Percentiles rank a stretch among this genome's conserved stretches.
phyloP scores from a whole-genome alignment of 2,329 filamentous ascomycete genomes.

The Fusarium sublunatum region DNA sequence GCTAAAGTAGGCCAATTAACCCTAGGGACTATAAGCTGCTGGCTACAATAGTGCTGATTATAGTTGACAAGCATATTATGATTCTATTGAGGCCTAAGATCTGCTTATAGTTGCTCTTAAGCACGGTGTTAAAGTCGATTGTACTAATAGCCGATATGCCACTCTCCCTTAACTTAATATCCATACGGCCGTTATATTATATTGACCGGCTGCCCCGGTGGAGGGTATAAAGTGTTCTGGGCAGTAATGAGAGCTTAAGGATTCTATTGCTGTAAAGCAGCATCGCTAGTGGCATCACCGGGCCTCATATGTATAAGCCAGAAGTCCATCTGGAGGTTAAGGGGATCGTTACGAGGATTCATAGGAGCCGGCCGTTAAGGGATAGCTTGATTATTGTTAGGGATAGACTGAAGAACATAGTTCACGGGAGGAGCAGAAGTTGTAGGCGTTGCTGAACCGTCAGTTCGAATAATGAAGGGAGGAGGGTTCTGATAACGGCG shows the following conservation, averaged over 20 bases:
- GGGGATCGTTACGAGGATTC: too few species aligned
- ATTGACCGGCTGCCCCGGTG: background rate
- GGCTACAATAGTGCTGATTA: background rate
- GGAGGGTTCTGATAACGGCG: too few species aligned
- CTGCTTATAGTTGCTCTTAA: background rate
- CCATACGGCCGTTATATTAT: background rate
- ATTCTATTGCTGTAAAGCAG: background rate
- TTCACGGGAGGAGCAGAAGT: too few species aligned
- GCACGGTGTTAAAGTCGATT: background rate
- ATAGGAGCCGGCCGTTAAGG: background rate
- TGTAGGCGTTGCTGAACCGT: too few species aligned
- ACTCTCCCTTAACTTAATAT: background rate
- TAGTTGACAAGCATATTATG: background rate
- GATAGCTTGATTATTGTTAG: background rate
- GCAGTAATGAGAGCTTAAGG: background rate
- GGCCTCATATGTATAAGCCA: background rate
- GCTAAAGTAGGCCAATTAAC: background rate
- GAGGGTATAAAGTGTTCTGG: background rate
- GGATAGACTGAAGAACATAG: background rate
- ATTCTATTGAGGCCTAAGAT: background rate
- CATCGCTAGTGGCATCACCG: background rate
- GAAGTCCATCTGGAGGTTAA: background rate
- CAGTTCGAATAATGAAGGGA: too few species aligned
- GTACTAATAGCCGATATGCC: background rate
- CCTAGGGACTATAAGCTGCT: too few species aligned